Conservation (phyloP, 2,329 filamentous ascomycete species). For the Volutella citrinella region DNA sequence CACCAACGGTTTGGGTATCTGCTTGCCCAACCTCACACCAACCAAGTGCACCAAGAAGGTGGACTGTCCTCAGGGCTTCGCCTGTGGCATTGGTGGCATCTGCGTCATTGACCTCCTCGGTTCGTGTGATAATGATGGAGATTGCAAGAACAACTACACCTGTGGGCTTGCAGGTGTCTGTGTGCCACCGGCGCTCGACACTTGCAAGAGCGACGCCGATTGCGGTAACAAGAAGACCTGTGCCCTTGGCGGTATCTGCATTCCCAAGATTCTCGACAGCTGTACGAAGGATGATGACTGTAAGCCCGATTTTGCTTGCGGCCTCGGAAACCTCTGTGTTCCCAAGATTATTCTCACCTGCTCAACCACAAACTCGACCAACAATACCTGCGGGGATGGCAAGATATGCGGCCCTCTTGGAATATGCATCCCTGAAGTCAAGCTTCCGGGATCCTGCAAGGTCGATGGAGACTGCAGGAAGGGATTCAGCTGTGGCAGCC, state of each 20-base stretch:
- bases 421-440: too few relatives aligned
- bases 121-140: too few relatives aligned
- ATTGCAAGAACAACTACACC: too few relatives aligned
- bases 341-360: background rate
- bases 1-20: too few relatives aligned
- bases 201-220: background rate
- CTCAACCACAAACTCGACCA: too few relatives aligned
- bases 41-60: background rate
- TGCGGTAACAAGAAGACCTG: background rate
- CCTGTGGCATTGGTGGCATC: too few relatives aligned
- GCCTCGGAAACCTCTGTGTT: background rate
- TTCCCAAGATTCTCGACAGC: background rate
- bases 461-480: too few relatives aligned
- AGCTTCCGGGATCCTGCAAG: too few relatives aligned
- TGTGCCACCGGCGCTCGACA: background rate
- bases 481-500: too few relatives aligned
- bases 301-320: background rate
- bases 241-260: background rate
- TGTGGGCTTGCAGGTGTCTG: background rate
- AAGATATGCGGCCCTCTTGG: too few relatives aligned
- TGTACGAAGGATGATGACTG: background rate
- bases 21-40: background rate
- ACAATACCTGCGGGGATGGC: too few relatives aligned
- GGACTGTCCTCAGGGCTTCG: background rate
- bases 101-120: too few relatives aligned